Percentiles rank a stretch among this genome's conserved stretches.
These are phyloP conservation scores for Talaromyces islandicus DNA, from an alignment of 2,329 filamentous ascomycete genomes.

Conservation along the genomic window DNA sequence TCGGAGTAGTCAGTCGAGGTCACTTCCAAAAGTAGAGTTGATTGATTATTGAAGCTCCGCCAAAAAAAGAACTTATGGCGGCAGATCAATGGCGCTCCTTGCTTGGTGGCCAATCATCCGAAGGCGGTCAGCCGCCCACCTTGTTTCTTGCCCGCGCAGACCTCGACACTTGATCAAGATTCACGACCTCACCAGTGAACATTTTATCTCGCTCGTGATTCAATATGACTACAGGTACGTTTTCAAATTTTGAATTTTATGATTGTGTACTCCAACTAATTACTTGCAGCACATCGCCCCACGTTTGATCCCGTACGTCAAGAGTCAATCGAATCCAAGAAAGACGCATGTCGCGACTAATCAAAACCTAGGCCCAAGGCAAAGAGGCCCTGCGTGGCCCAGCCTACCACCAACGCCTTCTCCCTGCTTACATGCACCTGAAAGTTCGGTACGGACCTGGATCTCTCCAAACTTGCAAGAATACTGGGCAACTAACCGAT, in stretches of 20 bases:
- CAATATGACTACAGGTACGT: slow-evolving; percentile 40
- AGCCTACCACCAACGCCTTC: slow-evolving; percentile 91
- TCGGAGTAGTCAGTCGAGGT: neutral
- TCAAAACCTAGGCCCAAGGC: slow-evolving; percentile 63
- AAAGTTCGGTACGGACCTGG: slow-evolving; percentile 63
- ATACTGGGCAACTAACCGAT: slow-evolving; percentile 13
- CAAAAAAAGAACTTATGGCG: slow-evolving; percentile 9
- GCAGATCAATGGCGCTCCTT: slow-evolving; percentile 2
- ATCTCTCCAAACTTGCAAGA: neutral
- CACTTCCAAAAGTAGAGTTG: too few species aligned
- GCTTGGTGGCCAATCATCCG: slow-evolving; percentile 23
- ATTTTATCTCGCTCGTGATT: neutral
- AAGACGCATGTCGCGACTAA: slow-evolving; percentile 6
- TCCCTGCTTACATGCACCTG: slow-evolving; percentile 87
- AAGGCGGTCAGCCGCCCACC: slow-evolving; percentile 21
- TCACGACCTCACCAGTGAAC: neutral
- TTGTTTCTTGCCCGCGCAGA: neutral
- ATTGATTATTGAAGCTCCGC: neutral
- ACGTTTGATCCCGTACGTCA: slow-evolving; percentile 83
- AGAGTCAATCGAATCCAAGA: neutral
- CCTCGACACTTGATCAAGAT: neutral
- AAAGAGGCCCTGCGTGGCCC: slow-evolving; percentile 92
- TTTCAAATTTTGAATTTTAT: slow-evolving; percentile 2
- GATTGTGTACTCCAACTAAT: slow-evolving; percentile 15
- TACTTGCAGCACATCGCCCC: slow-evolving; percentile 62